These are phyloP conservation scores for Arachnopeziza araneosa DNA, from an alignment of 2,329 filamentous ascomycete genomes.

Conservation along the genomic window DNA sequence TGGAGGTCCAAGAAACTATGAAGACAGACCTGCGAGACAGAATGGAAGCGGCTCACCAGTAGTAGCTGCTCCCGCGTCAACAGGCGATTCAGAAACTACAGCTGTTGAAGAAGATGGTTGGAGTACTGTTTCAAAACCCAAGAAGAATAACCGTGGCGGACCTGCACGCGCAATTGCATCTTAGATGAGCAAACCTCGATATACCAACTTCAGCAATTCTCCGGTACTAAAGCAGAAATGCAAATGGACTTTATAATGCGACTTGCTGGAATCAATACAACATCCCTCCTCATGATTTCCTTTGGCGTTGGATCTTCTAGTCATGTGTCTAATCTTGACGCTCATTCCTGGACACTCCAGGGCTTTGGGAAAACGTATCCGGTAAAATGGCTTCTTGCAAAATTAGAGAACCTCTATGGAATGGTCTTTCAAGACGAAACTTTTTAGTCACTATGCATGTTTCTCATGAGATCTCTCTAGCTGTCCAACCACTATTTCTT, in stretches of 20 bases:
- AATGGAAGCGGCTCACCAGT: slow-evolving; percentile 43
- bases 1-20: slow-evolving; percentile 26
- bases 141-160: slow-evolving; percentile 32
- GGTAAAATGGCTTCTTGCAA: slow-evolving; percentile 9
- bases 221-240: neutral
- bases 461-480: neutral
- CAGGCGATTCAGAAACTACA: slow-evolving; percentile 31
- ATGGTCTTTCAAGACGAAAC: neutral
- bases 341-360: neutral
- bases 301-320: slow-evolving; percentile 29
- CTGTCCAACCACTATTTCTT: neutral
- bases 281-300: slow-evolving; percentile 22
- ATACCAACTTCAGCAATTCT: neutral
- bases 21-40: slow-evolving; percentile 23
- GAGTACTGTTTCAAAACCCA: slow-evolving; percentile 49
- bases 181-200: slow-evolving; percentile 11
- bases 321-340: neutral
- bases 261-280: neutral
- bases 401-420: slow-evolving; percentile 14
- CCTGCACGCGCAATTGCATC: slow-evolving; percentile 30
- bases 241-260: neutral
- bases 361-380: neutral
- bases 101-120: slow-evolving; percentile 56
- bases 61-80: slow-evolving; percentile 33
- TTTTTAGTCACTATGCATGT: neutral